Evolutionary conservation across 352 stramenopile species (phyloP).

Genomic region (Phytophthora sojae): DNA sequence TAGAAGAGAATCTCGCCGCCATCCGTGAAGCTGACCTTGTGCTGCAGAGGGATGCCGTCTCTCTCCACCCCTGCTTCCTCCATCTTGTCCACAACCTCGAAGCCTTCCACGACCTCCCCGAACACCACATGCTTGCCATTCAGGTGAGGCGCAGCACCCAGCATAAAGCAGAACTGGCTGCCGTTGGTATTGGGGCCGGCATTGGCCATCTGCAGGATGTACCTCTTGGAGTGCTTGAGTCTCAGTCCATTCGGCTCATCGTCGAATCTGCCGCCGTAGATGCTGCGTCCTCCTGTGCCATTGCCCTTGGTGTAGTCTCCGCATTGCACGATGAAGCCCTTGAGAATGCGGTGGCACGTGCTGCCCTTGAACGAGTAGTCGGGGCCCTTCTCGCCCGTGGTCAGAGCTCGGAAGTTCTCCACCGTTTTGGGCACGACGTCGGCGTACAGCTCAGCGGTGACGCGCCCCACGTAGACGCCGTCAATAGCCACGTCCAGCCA

Average conservation of each 20-base stretch:
- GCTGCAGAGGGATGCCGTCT: constrained; percentile 68
- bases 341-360: constrained; percentile 98
- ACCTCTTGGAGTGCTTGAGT: constrained; percentile 83
- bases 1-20: constrained; percentile 76
- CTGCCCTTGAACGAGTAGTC: constrained; percentile 97
- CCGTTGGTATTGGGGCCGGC: constrained; percentile 97
- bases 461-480: constrained; percentile 68
- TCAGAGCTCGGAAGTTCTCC: constrained; percentile 97
- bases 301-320: constrained; percentile 95
- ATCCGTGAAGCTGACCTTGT: constrained; percentile 82
- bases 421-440: constrained; percentile 98
- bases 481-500: constrained; percentile 89
- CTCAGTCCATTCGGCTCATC: constrained; percentile 95
- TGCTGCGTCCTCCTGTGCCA: constrained; percentile 96
- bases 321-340: constrained; percentile 98
- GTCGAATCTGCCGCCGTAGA: constrained; percentile 98
- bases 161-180: constrained; percentile 99
- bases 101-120: constrained; percentile 86
- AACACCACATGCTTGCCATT: constrained; percentile 90
- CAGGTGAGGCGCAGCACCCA: constrained; percentile 70
- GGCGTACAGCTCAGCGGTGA: constrained; percentile 91
- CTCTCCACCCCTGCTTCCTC: constrained; percentile 66
- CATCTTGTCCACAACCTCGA: constrained; percentile 87
- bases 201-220: constrained; percentile 98
- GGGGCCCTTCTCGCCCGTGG: constrained; percentile 95